Percentiles rank a stretch among this genome's conserved stretches.
These are phyloP conservation scores for Camellia granthamiana DNA, from an alignment of 148 eudicot genomes.

Conservation along the genomic window DNA sequence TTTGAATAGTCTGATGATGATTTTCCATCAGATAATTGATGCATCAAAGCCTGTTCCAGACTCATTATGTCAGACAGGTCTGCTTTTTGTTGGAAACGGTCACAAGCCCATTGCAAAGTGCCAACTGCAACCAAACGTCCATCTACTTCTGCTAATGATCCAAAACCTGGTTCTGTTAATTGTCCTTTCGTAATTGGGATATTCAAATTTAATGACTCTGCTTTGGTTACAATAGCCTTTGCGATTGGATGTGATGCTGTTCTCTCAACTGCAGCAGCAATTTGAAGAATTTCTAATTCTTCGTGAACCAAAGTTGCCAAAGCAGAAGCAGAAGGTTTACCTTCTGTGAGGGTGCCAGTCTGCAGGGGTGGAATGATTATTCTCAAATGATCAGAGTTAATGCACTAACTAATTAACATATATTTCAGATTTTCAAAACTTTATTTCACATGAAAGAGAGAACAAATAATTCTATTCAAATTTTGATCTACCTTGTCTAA, in stretches of 20 bases:
- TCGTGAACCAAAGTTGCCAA: slow-evolving; percentile 50
- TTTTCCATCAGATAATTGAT: slow-evolving; percentile 25
- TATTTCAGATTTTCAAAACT: background rate
- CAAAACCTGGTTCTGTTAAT: slow-evolving; percentile 89
- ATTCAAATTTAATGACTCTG: slow-evolving; percentile 56
- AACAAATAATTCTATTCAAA: background rate
- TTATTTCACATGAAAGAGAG: background rate
- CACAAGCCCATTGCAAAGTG: slow-evolving; percentile 69
- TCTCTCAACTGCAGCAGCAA: slow-evolving; percentile 98
- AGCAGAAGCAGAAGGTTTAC: slow-evolving; percentile 80
- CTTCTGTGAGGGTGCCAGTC: slow-evolving; percentile 99
- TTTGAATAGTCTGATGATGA: slow-evolving; percentile 53
- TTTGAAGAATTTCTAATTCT: slow-evolving; percentile 62
- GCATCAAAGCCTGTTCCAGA: slow-evolving; percentile 52
- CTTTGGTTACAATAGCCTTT: slow-evolving; percentile 73
- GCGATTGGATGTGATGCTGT: slow-evolving; percentile 95
- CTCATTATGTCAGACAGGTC: slow-evolving; percentile 37
- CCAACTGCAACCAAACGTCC: slow-evolving; percentile 92
- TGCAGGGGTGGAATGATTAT: slow-evolving; percentile 22
- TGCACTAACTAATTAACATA: background rate
- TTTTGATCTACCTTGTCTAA: slow-evolving; percentile 69
- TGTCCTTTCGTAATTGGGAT: slow-evolving; percentile 74
- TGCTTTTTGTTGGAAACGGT: slow-evolving; percentile 57
- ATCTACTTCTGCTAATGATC: slow-evolving; percentile 89
- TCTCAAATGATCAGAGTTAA: background rate